Percentiles rank a stretch among this genome's conserved stretches.
Evolutionary conservation across 805 yeast species (phyloP).

Genomic region (Myxozyma udenii): DNA sequence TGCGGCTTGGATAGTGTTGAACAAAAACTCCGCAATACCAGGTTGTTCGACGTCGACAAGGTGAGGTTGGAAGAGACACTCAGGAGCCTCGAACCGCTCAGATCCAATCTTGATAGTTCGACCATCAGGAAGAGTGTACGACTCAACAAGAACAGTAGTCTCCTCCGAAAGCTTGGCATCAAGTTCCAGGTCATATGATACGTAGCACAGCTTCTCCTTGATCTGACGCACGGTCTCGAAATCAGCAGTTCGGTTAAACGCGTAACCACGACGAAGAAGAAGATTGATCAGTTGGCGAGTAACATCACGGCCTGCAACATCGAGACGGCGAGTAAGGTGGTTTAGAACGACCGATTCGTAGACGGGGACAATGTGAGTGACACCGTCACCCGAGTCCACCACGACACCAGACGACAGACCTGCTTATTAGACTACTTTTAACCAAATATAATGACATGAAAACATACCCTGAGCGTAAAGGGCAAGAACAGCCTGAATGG

Average conservation of each 20-base stretch:
- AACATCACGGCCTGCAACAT: slow-evolving; percentile 97
- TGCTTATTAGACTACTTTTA: not conserved
- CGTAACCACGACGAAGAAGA: slow-evolving; percentile 91
- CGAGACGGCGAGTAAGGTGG: slow-evolving; percentile 86
- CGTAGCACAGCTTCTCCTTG: slow-evolving; percentile 95
- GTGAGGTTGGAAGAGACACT: slow-evolving; percentile 93
- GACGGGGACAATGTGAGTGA: slow-evolving; percentile 96
- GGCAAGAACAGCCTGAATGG: slow-evolving; percentile 97
- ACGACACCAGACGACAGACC: slow-evolving; percentile 88
- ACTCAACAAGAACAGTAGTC: slow-evolving; percentile 91
- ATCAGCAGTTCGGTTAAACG: slow-evolving; percentile 97
- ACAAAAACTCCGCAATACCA: slow-evolving; percentile 89
- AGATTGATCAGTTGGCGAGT: slow-evolving; percentile 92
- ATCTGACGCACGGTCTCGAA: slow-evolving; percentile 93
- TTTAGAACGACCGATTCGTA: slow-evolving; percentile 95
- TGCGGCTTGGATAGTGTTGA: slow-evolving; percentile 89
- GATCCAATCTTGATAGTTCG: slow-evolving; percentile 89
- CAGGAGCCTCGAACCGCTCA: slow-evolving; percentile 95
- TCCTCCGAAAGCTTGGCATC: slow-evolving; percentile 86
- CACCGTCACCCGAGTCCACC: slow-evolving; percentile 98
- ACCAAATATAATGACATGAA: not conserved
- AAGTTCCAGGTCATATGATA: slow-evolving; percentile 86
- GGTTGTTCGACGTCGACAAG: slow-evolving; percentile 95
- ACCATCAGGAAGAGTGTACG: slow-evolving; percentile 85
- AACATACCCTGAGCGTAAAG: slow-evolving; percentile 83